Evolutionary conservation across 192 early-diverging fungal genomes (phyloP).

Genomic region (Obelidium mucronatum): DNA sequence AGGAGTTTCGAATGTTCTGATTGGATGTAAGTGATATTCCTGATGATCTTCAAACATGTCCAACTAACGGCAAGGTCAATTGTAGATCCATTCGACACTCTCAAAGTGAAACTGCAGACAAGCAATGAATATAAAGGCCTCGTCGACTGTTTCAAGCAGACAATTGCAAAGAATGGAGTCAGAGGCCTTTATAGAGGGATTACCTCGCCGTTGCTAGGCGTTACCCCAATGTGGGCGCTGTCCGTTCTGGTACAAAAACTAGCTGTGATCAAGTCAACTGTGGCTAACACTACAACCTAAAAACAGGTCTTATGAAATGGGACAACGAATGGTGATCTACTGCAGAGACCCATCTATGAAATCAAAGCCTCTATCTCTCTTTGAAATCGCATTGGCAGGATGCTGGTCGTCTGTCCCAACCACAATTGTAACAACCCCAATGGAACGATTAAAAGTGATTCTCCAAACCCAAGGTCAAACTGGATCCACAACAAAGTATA

Average conservation of each 20-base stretch:
- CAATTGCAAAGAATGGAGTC: conserved; percentile 75
- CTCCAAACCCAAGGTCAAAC: conserved; percentile 71
- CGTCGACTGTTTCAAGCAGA: conserved; percentile 49
- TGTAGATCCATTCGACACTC: conserved; percentile 90
- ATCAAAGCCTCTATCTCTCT: conserved; percentile 60
- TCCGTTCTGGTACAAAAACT: conserved; percentile 93
- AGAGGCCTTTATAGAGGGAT: conserved; percentile 88
- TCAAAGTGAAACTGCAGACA: conserved; percentile 89
- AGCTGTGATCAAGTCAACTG: background rate
- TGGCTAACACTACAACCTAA: background rate
- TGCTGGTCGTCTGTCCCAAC: conserved; percentile 87
- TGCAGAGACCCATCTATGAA: conserved; percentile 12
- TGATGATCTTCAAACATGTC: no score
- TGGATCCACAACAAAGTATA: conserved; percentile 62
- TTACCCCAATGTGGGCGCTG: conserved; percentile 87
- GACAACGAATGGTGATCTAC: conserved; percentile 65
- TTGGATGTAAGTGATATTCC: no score
- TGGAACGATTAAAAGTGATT: conserved; percentile 89
- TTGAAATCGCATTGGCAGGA: conserved; percentile 82
- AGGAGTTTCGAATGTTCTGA: conserved; percentile 73
- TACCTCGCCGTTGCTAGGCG: conserved; percentile 79
- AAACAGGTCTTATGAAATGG: conserved; percentile 62
- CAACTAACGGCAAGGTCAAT: no score
- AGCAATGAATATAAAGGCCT: conserved; percentile 11
- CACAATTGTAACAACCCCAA: conserved; percentile 86